These are phyloP conservation scores for Pholiota adiposa DNA, from an alignment of 1,284 basidiomycete species.

Conservation along the genomic window DNA sequence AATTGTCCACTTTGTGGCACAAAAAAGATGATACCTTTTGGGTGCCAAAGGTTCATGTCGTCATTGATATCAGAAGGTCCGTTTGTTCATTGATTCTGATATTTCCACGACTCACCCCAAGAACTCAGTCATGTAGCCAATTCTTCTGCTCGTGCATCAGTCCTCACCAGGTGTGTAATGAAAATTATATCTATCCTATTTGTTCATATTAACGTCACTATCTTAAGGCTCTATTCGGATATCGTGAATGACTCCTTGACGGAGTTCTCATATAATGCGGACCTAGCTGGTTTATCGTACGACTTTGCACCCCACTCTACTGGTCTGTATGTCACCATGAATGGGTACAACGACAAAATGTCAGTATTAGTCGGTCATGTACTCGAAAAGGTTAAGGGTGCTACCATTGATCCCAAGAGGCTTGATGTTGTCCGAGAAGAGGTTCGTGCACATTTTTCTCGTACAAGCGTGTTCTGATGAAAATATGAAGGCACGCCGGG, in stretches of 20 bases:
- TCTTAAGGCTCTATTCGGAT: slow-evolving; percentile 79
- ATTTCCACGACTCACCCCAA: not conserved
- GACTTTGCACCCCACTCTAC: slow-evolving; percentile 69
- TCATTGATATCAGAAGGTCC: slow-evolving; percentile 75
- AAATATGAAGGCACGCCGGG: slow-evolving; percentile 58
- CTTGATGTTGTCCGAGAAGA: slow-evolving; percentile 88
- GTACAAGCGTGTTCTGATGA: slow-evolving; percentile 9
- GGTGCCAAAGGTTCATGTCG: slow-evolving; percentile 85
- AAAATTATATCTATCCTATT: not conserved
- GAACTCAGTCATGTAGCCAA: slow-evolving; percentile 55
- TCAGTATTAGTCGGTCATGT: slow-evolving; percentile 79
- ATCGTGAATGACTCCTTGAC: slow-evolving; percentile 89
- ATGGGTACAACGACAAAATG: slow-evolving; percentile 96
- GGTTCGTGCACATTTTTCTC: slow-evolving; percentile 43
- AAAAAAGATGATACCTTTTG: slow-evolving; percentile 97
- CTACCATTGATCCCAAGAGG: slow-evolving; percentile 74
- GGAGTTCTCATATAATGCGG: slow-evolving; percentile 94
- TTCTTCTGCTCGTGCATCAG: slow-evolving; percentile 57
- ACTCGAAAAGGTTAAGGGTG: slow-evolving; percentile 70
- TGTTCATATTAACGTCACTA: slow-evolving; percentile 10
- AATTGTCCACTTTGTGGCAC: slow-evolving; percentile 83
- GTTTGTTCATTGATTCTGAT: slow-evolving; percentile 1
- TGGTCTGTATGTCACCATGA: slow-evolving; percentile 73
- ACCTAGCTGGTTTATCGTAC: slow-evolving; percentile 89
- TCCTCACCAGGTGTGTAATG: slow-evolving; percentile 62